Conservation (phyloP, 495 filamentous ascomycete genomes). For the Penicillium paxilli region DNA sequence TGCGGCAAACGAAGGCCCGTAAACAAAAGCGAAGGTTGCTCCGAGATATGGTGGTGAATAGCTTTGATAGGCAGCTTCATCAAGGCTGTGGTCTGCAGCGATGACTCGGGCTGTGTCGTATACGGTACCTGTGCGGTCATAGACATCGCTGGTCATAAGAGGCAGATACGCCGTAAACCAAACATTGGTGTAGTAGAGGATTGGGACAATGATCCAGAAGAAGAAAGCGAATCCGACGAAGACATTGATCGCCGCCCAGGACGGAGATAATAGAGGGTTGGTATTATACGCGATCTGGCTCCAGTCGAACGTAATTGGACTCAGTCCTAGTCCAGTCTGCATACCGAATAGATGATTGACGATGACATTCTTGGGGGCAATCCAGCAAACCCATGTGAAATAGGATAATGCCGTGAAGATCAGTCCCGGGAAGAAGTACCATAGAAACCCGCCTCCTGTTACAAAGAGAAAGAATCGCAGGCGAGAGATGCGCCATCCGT, state of each 20-base stretch:
- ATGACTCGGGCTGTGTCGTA: constrained; percentile 78
- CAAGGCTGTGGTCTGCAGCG: constrained; percentile 68
- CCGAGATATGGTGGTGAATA: constrained; percentile 82
- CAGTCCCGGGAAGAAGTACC: constrained; percentile 77
- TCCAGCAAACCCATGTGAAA: constrained; percentile 86
- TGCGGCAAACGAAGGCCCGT: constrained; percentile 79
- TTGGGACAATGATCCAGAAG: constrained; percentile 34
- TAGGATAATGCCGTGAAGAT: constrained; percentile 81
- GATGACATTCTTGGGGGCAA: constrained; percentile 76
- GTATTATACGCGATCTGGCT: constrained; percentile 47
- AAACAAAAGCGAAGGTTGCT: constrained; percentile 79
- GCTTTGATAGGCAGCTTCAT: constrained; percentile 68
- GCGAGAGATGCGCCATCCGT: constrained; percentile 62
- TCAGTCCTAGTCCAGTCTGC: constrained; percentile 74
- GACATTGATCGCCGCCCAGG: constrained; percentile 57
- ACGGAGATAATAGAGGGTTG: constrained; percentile 35
- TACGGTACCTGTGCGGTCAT: constrained; percentile 76
- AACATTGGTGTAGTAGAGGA: constrained; percentile 39
- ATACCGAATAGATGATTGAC: constrained; percentile 78
- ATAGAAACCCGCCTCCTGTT: constrained; percentile 54
- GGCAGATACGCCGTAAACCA: constrained; percentile 43
- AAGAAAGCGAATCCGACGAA: constrained; percentile 39
- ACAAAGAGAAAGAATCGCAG: constrained; percentile 59
- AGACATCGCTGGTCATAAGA: constrained; percentile 53
- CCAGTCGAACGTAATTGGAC: constrained; percentile 84